Conservation (phyloP, 306 rosid genomes). For the Echinosophora koreensis region DNA sequence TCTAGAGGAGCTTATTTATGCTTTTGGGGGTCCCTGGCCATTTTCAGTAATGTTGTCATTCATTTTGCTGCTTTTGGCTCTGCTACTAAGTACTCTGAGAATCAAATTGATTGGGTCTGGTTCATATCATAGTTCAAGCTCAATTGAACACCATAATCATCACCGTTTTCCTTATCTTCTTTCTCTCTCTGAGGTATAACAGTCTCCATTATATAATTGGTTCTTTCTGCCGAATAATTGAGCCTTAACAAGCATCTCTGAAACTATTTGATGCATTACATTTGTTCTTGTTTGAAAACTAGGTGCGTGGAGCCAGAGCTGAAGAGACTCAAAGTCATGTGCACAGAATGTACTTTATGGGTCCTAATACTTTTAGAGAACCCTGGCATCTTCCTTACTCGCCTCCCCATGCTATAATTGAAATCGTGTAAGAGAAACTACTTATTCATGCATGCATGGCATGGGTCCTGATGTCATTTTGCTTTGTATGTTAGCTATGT, state of each 20-base stretch:
- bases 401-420: slow-evolving; percentile 93
- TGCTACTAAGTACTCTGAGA: slow-evolving; percentile 77
- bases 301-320: slow-evolving; percentile 93
- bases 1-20: slow-evolving; percentile 91
- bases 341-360: slow-evolving; percentile 96
- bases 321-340: slow-evolving; percentile 98
- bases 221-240: slow-evolving; percentile 35
- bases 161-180: slow-evolving; percentile 87
- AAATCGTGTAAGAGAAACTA: slow-evolving; percentile 89
- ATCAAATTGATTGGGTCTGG: slow-evolving; percentile 80
- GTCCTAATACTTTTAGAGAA: slow-evolving; percentile 96
- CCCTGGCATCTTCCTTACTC: slow-evolving; percentile 99
- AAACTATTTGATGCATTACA: slow-evolving; percentile 36
- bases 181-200: slow-evolving; percentile 89
- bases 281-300: slow-evolving; percentile 36
- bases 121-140: slow-evolving; percentile 68
- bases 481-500: slow-evolving; percentile 25
- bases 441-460: slow-evolving; percentile 32
- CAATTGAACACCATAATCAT: slow-evolving; percentile 74
- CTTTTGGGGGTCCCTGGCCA: slow-evolving; percentile 94
- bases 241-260: slow-evolving; percentile 11
- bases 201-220: slow-evolving; percentile 31
- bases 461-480: slow-evolving; percentile 38
- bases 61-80: slow-evolving; percentile 73
- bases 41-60: slow-evolving; percentile 77